Evolutionary conservation across 371 early-diverging fungal genomes (phyloP).

Genomic region (Mortierella sp.): DNA sequence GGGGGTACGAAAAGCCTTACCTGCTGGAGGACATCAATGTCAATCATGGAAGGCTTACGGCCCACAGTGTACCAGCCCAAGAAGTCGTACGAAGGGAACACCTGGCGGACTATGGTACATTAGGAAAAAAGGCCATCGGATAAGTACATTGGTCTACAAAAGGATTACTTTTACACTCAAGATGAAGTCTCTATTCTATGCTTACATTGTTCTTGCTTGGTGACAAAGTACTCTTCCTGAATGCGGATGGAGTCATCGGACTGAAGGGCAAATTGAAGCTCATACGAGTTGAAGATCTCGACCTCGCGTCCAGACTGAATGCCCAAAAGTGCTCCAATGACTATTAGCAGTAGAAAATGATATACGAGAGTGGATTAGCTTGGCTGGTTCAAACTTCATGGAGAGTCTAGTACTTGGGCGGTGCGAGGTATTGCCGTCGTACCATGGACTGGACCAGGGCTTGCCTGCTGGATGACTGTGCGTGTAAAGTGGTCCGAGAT

Average conservation of each 20-base stretch:
- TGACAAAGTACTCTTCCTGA: slow-evolving; percentile 72
- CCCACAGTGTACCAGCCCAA: slow-evolving; percentile 91
- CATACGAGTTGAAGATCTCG: slow-evolving; percentile 88
- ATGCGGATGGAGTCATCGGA: slow-evolving; percentile 63
- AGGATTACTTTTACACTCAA: background rate
- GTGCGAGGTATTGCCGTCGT: background rate
- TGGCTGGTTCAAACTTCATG: too few species aligned
- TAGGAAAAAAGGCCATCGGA: background rate
- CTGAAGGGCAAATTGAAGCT: slow-evolving; percentile 67
- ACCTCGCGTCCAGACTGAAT: slow-evolving; percentile 86
- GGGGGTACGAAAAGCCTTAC: slow-evolving; percentile 58
- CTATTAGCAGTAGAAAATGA: slow-evolving; percentile 34
- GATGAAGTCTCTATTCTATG: too few species aligned
- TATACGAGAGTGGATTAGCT: too few species aligned
- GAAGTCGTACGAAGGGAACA: slow-evolving; percentile 86
- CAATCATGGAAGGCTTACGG: slow-evolving; percentile 66
- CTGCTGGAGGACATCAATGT: slow-evolving; percentile 82
- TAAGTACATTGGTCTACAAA: background rate
- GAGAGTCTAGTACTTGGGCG: too few species aligned
- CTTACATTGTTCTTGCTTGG: slow-evolving; percentile 85
- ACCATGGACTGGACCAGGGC: slow-evolving; percentile 58
- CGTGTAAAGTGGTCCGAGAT: slow-evolving; percentile 91
- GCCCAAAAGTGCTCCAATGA: slow-evolving; percentile 88
- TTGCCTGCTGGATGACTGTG: slow-evolving; percentile 71
- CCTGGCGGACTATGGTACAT: slow-evolving; percentile 75